Evolutionary conservation across 73 alveolate species (phyloP).

Genomic region (Blepharisma japonicum): DNA sequence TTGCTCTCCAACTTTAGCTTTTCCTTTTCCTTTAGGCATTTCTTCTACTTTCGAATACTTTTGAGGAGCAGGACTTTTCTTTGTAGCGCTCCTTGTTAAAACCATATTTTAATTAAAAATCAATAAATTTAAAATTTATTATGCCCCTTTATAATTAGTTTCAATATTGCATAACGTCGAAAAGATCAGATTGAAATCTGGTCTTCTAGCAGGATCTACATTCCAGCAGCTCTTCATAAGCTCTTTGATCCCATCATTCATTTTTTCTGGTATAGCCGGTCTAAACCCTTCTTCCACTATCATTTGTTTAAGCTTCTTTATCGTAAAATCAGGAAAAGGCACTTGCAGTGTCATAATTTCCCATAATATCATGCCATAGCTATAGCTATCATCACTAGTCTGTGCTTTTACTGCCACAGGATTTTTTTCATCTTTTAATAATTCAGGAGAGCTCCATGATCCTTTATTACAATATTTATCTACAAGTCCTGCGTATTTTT

Average conservation of each 20-base stretch:
- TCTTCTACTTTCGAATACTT: no score
- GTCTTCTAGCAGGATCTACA: conserved; percentile 24
- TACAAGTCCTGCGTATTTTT: neutral
- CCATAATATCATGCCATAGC: conserved; percentile 16
- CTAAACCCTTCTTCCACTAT: conserved; percentile 17
- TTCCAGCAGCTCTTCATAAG: conserved; percentile 20
- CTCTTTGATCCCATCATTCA: neutral
- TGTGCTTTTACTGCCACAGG: neutral
- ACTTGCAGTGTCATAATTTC: neutral
- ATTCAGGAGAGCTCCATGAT: conserved; percentile 22
- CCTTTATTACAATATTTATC: neutral
- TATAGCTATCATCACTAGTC: neutral
- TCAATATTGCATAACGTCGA: no score
- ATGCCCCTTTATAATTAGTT: no score
- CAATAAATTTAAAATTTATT: no score
- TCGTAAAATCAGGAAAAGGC: conserved; percentile 17
- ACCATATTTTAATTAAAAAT: no score
- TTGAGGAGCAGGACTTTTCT: no score
- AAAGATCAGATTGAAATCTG: neutral
- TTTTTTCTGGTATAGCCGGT: neutral
- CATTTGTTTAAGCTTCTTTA: neutral
- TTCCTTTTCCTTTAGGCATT: no score
- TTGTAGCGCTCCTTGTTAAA: no score
- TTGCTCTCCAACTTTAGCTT: no score
- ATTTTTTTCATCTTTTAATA: conserved; percentile 4